A percentile compares a stretch with the other conserved stretches of the same genome.
phyloP scores from a whole-genome alignment of 2,329 filamentous ascomycete genomes.

The Beauveria varroae region DNA sequence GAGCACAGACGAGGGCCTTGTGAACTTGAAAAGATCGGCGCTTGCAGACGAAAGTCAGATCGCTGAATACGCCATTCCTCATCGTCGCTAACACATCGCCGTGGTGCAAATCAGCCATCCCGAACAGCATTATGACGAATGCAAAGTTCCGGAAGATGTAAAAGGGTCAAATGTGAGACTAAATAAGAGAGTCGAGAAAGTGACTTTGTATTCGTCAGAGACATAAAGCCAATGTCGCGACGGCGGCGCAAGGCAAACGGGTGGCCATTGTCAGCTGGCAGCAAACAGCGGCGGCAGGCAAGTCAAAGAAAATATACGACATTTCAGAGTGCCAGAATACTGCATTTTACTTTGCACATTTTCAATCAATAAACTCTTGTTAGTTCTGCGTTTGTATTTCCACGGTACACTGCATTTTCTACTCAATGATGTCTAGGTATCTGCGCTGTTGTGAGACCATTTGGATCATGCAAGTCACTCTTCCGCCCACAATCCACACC shows the following conservation, averaged over 20 bases:
- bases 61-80: neutral
- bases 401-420: neutral
- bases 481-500: too few relatives aligned
- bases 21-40: neutral
- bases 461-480: neutral
- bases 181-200: too few relatives aligned
- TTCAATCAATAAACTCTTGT: neutral
- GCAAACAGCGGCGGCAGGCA: neutral
- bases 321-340: neutral
- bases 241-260: neutral
- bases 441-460: neutral
- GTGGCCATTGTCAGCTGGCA: neutral
- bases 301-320: too few relatives aligned
- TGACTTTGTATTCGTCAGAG: too few relatives aligned
- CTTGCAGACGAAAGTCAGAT: neutral
- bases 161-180: too few relatives aligned
- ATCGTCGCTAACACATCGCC: neutral
- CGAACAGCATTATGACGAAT: neutral
- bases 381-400: neutral
- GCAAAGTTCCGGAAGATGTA: too few relatives aligned
- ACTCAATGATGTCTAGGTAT: neutral
- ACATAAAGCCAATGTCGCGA: too few relatives aligned
- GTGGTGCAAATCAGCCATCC: neutral
- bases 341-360: too few relatives aligned
- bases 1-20: neutral